Percentiles rank a stretch among this genome's conserved stretches.
Evolutionary conservation across 2,329 filamentous ascomycete genomes (phyloP).

Genomic region (Curvularia sp.): DNA sequence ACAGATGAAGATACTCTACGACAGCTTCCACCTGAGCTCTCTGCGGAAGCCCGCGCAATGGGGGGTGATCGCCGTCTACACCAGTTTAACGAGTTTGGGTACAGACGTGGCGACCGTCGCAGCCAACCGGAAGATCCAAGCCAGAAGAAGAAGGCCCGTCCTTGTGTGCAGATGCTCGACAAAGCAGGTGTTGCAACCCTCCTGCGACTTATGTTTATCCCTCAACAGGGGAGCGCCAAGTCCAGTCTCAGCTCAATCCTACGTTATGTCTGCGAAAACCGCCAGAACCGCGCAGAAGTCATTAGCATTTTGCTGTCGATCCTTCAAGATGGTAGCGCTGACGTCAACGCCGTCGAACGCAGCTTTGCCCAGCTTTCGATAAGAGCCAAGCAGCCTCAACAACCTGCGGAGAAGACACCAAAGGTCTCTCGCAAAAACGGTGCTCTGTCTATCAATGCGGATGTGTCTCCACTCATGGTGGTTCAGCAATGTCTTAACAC

Average conservation of each 20-base stretch:
- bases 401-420: slow-evolving; percentile 74
- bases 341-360: slow-evolving; percentile 90
- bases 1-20: slow-evolving; percentile 88
- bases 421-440: slow-evolving; percentile 80
- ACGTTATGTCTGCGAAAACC: slow-evolving; percentile 90
- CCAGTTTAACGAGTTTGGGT: slow-evolving; percentile 56
- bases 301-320: slow-evolving; percentile 92
- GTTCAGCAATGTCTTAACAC: slow-evolving; percentile 93
- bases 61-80: slow-evolving; percentile 62
- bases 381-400: slow-evolving; percentile 79
- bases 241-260: slow-evolving; percentile 85
- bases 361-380: slow-evolving; percentile 94
- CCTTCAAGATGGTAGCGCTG: slow-evolving; percentile 91
- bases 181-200: slow-evolving; percentile 95
- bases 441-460: slow-evolving; percentile 70
- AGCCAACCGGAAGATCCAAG: slow-evolving; percentile 54
- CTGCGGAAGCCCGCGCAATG: slow-evolving; percentile 82
- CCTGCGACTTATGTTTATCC: slow-evolving; percentile 97
- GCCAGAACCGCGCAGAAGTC: slow-evolving; percentile 93
- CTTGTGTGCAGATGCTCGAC: slow-evolving; percentile 95
- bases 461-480: slow-evolving; percentile 91
- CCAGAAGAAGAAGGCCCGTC: slow-evolving; percentile 72
- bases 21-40: slow-evolving; percentile 82
- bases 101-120: slow-evolving; percentile 45
- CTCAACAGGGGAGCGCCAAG: slow-evolving; percentile 85